phyloP scores from a whole-genome alignment of 2,329 filamentous ascomycete species.

The Neoascochyta sp. region DNA sequence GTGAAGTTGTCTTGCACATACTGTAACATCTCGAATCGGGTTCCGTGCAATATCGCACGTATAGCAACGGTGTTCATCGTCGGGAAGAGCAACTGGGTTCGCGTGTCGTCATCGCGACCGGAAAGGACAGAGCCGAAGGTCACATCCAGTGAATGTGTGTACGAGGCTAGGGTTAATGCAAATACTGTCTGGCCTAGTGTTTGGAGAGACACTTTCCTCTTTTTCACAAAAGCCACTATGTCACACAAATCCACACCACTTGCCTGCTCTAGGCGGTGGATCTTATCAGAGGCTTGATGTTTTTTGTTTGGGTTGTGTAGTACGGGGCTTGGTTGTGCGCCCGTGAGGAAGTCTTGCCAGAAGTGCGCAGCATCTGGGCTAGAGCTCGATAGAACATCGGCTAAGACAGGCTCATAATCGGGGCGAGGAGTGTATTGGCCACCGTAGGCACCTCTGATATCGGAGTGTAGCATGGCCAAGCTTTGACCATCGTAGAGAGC shows the following conservation, averaged over 20 bases:
- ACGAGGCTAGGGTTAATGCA: conserved; percentile 65
- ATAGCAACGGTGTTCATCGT: conserved; percentile 88
- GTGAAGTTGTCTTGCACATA: conserved; percentile 70
- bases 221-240: conserved; percentile 61
- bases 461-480: conserved; percentile 66
- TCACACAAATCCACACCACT: conserved; percentile 44
- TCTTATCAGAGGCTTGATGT: conserved; percentile 8
- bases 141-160: conserved; percentile 65
- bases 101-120: conserved; percentile 71
- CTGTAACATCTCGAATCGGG: conserved; percentile 58
- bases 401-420: conserved; percentile 54
- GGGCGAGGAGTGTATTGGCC: conserved; percentile 43
- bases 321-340: conserved; percentile 44
- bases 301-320: conserved; percentile 16
- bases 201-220: conserved; percentile 67
- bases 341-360: conserved; percentile 67
- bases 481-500: conserved; percentile 90
- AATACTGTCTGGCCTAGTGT: conserved; percentile 73
- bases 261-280: conserved; percentile 46
- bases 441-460: conserved; percentile 64
- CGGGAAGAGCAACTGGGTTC: conserved; percentile 70
- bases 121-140: conserved; percentile 80
- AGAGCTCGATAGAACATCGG: conserved; percentile 49
- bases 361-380: conserved; percentile 55
- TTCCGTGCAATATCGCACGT: conserved; percentile 69